phyloP scores from a whole-genome alignment of 2,329 filamentous ascomycete species.

The Cladosporium sp. region DNA sequence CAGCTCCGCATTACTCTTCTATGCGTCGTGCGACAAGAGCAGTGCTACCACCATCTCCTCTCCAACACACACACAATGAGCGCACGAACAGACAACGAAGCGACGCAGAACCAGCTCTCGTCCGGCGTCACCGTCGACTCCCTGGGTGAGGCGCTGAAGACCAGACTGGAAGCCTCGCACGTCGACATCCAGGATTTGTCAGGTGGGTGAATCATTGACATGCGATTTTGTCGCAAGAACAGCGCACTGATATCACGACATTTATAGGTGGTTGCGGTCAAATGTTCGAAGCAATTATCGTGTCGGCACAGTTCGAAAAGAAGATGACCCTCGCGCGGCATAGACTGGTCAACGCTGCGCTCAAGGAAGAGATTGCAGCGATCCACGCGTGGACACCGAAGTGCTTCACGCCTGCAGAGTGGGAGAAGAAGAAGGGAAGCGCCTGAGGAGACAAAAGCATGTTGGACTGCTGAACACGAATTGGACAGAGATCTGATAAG shows the following conservation, averaged over 20 bases:
- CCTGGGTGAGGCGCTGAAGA: constrained; percentile 67
- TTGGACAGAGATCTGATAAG: neutral
- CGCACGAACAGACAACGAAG: constrained; percentile 46
- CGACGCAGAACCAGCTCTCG: constrained; percentile 56
- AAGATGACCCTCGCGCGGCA: constrained; percentile 77
- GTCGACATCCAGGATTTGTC: constrained; percentile 92
- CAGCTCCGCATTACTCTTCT: neutral
- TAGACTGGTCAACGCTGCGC: constrained; percentile 77
- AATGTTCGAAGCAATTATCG: constrained; percentile 70
- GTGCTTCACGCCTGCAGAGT: constrained; percentile 89
- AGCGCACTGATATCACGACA: neutral
- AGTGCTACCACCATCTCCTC: neutral
- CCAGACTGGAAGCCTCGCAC: constrained; percentile 72
- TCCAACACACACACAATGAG: constrained; percentile 40
- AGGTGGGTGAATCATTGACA: constrained; percentile 57
- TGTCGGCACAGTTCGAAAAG: constrained; percentile 55
- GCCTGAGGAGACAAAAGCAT: neutral
- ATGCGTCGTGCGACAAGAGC: neutral
- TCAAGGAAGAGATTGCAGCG: constrained; percentile 84
- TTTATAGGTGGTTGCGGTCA: constrained; percentile 67
- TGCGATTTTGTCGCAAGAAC: neutral
- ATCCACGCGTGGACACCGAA: constrained; percentile 96
- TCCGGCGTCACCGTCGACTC: constrained; percentile 69
- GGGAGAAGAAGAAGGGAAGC: constrained; percentile 64
- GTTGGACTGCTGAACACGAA: neutral